phyloP scores from a whole-genome alignment of 768 basidiomycete species.

The Suillus clintonianus region DNA sequence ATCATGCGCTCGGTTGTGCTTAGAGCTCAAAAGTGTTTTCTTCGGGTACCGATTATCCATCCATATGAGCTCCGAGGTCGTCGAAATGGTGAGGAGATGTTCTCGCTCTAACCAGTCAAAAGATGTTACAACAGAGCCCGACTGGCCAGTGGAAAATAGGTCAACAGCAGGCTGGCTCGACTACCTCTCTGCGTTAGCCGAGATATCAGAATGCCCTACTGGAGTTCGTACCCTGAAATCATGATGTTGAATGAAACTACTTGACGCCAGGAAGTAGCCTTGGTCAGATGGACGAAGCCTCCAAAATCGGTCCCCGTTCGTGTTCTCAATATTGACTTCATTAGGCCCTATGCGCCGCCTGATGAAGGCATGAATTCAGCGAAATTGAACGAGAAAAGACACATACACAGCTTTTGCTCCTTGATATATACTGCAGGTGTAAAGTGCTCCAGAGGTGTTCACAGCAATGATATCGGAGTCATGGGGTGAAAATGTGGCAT shows the following conservation, averaged over 20 bases:
- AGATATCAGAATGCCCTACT: conserved; percentile 1
- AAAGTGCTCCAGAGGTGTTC: conserved; percentile 55
- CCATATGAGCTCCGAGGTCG: conserved; percentile 70
- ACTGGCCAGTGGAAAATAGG: conserved; percentile 37
- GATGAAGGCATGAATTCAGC: conserved; percentile 1
- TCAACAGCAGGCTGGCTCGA: conserved; percentile 22
- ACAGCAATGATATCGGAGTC: conserved; percentile 42
- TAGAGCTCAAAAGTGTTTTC: conserved; percentile 60
- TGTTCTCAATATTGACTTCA: conserved; percentile 4
- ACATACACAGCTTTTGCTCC: conserved; percentile 45
- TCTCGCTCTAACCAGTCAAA: conserved; percentile 47
- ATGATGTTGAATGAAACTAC: conserved; percentile 41
- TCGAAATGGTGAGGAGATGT: conserved; percentile 52
- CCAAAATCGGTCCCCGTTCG: conserved; percentile 47
- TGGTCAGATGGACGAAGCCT: conserved; percentile 44
- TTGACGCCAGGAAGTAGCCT: conserved; percentile 50
- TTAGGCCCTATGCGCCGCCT: conserved; percentile 22
- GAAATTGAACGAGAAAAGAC: background rate
- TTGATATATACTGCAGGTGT: conserved; percentile 40
- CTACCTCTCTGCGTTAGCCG: conserved; percentile 26
- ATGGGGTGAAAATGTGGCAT: conserved; percentile 43
- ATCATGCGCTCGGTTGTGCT: conserved; percentile 63
- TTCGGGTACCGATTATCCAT: conserved; percentile 61
- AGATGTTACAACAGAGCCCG: conserved; percentile 51
- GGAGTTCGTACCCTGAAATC: conserved; percentile 59